phyloP scores from a whole-genome alignment of 2,329 filamentous ascomycete genomes.

The Fusarium napiforme region DNA sequence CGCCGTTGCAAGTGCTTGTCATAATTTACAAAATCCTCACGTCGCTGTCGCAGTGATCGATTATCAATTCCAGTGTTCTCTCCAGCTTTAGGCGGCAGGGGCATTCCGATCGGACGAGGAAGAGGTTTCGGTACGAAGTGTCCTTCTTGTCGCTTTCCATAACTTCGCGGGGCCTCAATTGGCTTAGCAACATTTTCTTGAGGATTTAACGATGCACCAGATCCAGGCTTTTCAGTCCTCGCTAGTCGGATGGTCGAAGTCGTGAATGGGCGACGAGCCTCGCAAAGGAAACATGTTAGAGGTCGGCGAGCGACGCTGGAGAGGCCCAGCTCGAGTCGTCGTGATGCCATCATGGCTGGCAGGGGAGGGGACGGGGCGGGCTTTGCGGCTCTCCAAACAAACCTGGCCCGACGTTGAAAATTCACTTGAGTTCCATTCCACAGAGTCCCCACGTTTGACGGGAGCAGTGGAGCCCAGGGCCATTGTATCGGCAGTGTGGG shows the following conservation, averaged over 20 bases:
- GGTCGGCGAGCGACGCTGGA: constrained; percentile 47
- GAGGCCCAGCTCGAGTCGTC: constrained; percentile 47
- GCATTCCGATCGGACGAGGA: constrained; percentile 83
- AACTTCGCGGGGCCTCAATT: constrained; percentile 68
- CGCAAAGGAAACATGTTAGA: constrained; percentile 61
- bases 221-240: constrained; percentile 49
- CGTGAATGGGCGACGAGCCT: constrained; percentile 61
- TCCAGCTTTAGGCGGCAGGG: constrained; percentile 75
- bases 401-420: constrained; percentile 31
- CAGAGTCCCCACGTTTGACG: constrained; percentile 18
- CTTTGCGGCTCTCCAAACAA: constrained; percentile 25
- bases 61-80: constrained; percentile 84
- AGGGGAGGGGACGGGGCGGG: constrained; percentile 7
- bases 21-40: constrained; percentile 85
- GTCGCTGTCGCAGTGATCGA: constrained; percentile 73
- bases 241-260: constrained; percentile 53
- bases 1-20: constrained; percentile 84
- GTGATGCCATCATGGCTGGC: constrained; percentile 46
- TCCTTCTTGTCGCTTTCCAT: constrained; percentile 63
- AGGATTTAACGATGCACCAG: constrained; percentile 52
- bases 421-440: constrained; percentile 12
- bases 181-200: constrained; percentile 56
- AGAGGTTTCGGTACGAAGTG: constrained; percentile 70
- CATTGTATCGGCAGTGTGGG: constrained; percentile 34
- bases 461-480: constrained; percentile 33